Base-by-base conservation (phyloP, 305 asterid species). In the Solanum chacoense region DNA sequence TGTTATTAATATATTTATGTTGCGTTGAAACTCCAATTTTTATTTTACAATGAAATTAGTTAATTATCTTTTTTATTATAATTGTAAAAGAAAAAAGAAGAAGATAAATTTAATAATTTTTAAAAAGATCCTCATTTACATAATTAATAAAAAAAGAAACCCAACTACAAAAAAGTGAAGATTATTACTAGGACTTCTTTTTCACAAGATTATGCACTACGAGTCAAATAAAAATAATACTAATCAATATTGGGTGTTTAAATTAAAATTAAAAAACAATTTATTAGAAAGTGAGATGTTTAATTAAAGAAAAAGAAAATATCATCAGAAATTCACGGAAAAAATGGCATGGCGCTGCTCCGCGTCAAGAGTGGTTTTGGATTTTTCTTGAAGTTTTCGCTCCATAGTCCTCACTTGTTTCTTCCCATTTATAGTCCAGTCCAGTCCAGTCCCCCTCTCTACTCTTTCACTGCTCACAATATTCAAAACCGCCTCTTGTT, bases 281-380 rank as follows among this genome's bases (percentile, higher is more conserved):
- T 18, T 59, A 59, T 59, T 20, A 59, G 63, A 50, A 50, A 6
- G 22, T 50, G 63, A 50, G 63, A 50, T 59, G 26, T 59, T 20
- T 59, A 59, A 59, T 59, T 59, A 59, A 59, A 55, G 67, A 2
- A 2, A 55, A 59, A 1, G 1, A 59, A 20, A 59, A 8, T 8
- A 59, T 59, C 26, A 59, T 59, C 69, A 59, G 26, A 59, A 59
- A 55, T 59, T 20, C 69, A 59, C 26, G 35, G 22, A 72, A 32
- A 31, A 42, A 34, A 78, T 16, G 75, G 72, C 65, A 59, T 20
- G 91, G 90, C 81, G 89, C 55, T 13, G 67, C 85, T 69, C 86
- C 81, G 90, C 69, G 71, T 88, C 89, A 85, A 85, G 73, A 73
- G 87, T 35, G 38, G 29, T 85, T 78, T 85, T 77, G 83, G 45